phyloP scores from a whole-genome alignment of 305 asterid genomes.

The Ilex paraguariensis region DNA sequence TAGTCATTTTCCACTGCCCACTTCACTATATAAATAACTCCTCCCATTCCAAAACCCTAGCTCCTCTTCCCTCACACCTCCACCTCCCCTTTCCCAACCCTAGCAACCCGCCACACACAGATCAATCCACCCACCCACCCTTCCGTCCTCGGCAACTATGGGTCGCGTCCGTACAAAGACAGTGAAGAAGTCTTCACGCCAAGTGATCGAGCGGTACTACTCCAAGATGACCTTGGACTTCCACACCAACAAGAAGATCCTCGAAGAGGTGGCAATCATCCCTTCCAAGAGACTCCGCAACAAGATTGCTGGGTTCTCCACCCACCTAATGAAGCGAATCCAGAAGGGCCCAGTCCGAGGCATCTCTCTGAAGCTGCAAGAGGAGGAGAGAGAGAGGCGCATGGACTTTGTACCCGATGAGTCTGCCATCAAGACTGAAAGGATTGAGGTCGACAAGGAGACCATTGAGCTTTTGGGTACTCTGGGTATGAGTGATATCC shows the following conservation, averaged over 20 bases:
- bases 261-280: constrained; percentile 66
- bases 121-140: too few species aligned
- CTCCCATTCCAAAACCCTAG: too few species aligned
- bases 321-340: constrained; percentile 31
- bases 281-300: constrained; percentile 82
- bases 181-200: constrained; percentile 69
- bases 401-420: constrained; percentile 17
- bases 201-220: constrained; percentile 63
- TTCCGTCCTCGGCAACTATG: constrained; percentile 18
- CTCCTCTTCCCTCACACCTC: too few species aligned
- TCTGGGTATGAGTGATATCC: too few species aligned
- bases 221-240: constrained; percentile 71
- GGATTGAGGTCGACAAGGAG: constrained; percentile 19
- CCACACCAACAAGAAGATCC: constrained; percentile 78
- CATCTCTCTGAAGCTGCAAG: constrained; percentile 12
- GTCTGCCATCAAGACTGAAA: constrained; percentile 1
- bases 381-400: constrained; percentile 13
- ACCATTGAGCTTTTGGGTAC: constrained; percentile 14
- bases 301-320: constrained; percentile 75
- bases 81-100: too few species aligned
- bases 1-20: too few species aligned
- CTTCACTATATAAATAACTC: too few species aligned
- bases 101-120: too few species aligned
- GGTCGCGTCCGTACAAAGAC: constrained; percentile 77
- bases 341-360: constrained; percentile 13